Evolutionary conservation across 148 eudicot species (phyloP).

Genomic region (Gaultheria prostrata): DNA sequence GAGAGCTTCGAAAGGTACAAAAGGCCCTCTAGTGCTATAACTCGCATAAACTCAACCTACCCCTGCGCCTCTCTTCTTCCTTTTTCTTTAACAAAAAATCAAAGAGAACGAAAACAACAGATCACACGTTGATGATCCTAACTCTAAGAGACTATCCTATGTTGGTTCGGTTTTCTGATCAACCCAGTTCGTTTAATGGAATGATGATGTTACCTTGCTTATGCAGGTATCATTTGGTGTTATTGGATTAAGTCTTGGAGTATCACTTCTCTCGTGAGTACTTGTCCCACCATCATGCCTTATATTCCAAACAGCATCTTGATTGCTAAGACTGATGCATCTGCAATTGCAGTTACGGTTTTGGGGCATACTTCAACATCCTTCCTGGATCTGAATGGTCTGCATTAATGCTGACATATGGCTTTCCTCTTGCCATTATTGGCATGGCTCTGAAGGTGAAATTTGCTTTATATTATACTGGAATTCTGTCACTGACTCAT

Average conservation of each 20-base stretch:
- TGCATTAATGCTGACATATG: slow-evolving; percentile 94
- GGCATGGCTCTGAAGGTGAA: slow-evolving; percentile 98
- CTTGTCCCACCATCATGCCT: background rate
- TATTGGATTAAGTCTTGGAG: slow-evolving; percentile 76
- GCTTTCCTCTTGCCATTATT: slow-evolving; percentile 93
- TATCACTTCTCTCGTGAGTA: slow-evolving; percentile 82
- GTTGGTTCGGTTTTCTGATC: background rate
- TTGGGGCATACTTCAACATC: slow-evolving; percentile 94
- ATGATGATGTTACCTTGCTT: background rate
- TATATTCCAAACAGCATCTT: slow-evolving; percentile 2
- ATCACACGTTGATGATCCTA: too few relatives aligned
- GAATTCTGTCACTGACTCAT: background rate
- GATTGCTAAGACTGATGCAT: slow-evolving; percentile 6
- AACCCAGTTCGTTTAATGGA: background rate
- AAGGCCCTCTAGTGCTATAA: too few relatives aligned
- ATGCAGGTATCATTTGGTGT: slow-evolving; percentile 88
- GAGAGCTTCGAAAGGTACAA: too few relatives aligned
- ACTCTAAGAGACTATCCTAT: background rate
- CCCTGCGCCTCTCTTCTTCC: too few relatives aligned
- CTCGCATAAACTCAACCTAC: too few relatives aligned
- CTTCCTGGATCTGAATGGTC: slow-evolving; percentile 99
- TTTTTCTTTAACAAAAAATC: too few relatives aligned
- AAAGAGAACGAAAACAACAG: too few relatives aligned
- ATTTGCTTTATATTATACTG: background rate
- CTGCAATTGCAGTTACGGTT: slow-evolving; percentile 68